A percentile compares a stretch with the other conserved stretches of the same genome.
Evolutionary conservation across 2,329 filamentous ascomycete species (phyloP).

Genomic region (Hypoxylon sp.): DNA sequence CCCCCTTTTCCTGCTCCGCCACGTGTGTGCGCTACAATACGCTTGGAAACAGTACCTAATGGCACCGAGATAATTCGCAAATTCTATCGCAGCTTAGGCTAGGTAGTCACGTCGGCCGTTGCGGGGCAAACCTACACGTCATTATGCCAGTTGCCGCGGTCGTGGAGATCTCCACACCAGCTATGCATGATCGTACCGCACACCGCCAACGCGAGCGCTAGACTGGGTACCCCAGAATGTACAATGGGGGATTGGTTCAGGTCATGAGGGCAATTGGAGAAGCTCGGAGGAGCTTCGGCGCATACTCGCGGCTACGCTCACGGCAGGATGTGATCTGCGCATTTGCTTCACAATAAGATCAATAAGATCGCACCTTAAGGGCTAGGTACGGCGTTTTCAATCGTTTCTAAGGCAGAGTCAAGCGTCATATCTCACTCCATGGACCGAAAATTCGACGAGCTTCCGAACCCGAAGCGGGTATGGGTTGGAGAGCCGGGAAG

Average conservation of each 20-base stretch:
- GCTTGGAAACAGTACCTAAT: background rate
- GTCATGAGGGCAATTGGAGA: background rate
- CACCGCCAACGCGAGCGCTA: background rate
- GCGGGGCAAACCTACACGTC: background rate
- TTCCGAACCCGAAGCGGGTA: slow-evolving; percentile 61
- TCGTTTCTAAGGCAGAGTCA: too few relatives aligned
- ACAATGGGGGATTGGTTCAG: too few relatives aligned
- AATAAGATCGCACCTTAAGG: too few relatives aligned
- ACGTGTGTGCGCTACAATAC: background rate
- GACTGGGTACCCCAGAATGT: too few relatives aligned
- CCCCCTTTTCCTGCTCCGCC: background rate
- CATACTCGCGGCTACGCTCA: background rate
- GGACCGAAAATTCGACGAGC: slow-evolving; percentile 53
- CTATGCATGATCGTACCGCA: background rate
- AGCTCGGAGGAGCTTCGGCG: background rate
- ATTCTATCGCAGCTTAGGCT: background rate
- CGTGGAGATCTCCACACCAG: background rate
- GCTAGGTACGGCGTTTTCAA: too few relatives aligned
- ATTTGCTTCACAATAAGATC: background rate
- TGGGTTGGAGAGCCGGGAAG: slow-evolving; percentile 60
- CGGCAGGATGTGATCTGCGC: background rate
- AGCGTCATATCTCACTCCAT: background rate
- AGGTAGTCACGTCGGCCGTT: background rate
- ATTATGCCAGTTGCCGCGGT: background rate
- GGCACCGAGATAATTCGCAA: background rate